These are phyloP conservation scores for Aphanomyces astaci DNA, from an alignment of 352 stramenopile species.

Conservation along the genomic window DNA sequence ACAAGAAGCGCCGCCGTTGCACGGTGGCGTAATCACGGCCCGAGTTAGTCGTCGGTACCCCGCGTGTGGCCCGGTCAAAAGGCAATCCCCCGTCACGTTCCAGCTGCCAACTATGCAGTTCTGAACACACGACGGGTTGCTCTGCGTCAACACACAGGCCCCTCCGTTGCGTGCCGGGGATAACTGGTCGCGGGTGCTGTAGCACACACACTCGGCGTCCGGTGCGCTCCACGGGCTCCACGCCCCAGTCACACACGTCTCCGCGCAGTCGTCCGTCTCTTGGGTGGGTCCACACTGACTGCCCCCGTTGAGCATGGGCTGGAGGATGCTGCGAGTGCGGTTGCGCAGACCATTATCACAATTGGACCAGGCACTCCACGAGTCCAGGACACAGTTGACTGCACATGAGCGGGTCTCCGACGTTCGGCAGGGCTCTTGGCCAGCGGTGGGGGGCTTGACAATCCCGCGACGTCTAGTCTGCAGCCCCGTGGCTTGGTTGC, in stretches of 20 bases:
- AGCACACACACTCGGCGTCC: slow-evolving; percentile 37
- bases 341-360: slow-evolving; percentile 46
- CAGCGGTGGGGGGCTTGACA: slow-evolving; percentile 27
- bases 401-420: slow-evolving; percentile 38
- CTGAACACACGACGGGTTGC: slow-evolving; percentile 25
- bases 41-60: slow-evolving; percentile 31
- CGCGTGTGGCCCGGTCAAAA: slow-evolving; percentile 21
- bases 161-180: slow-evolving; percentile 37
- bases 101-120: slow-evolving; percentile 43
- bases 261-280: slow-evolving; percentile 27
- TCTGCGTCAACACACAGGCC: slow-evolving; percentile 32
- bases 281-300: slow-evolving; percentile 1
- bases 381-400: slow-evolving; percentile 42
- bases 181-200: slow-evolving; percentile 33
- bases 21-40: slow-evolving; percentile 26
- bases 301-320: slow-evolving; percentile 3
- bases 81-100: slow-evolving; percentile 39
- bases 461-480: slow-evolving; percentile 38
- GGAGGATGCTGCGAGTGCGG: slow-evolving; percentile 19
- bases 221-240: slow-evolving; percentile 41
- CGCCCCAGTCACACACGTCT: slow-evolving; percentile 32
- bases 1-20: slow-evolving; percentile 36
- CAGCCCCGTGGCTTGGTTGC: slow-evolving; percentile 36
- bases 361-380: slow-evolving; percentile 43
- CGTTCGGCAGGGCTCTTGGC: slow-evolving; percentile 30